Conservation (phyloP, 108 stramenopile genomes). For the Nitzschia sp. region DNA sequence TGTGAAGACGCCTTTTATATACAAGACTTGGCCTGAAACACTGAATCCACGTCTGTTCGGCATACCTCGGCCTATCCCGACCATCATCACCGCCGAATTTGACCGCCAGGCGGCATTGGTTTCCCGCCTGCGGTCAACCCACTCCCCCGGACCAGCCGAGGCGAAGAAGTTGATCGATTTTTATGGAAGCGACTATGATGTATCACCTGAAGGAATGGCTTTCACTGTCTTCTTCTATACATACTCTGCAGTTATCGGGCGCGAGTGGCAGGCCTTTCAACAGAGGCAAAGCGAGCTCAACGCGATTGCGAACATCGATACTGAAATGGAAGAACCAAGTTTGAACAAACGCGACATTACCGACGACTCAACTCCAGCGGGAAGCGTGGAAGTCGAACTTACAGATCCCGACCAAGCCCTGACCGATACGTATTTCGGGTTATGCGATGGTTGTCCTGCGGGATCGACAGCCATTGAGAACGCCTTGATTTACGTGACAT, state of each 20-base stretch:
- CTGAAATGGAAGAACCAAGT: neutral
- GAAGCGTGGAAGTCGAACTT: neutral
- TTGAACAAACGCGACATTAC: neutral
- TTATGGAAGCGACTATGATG: constrained; percentile 54
- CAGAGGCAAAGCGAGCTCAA: constrained; percentile 31
- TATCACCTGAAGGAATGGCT: constrained; percentile 63
- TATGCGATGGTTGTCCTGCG: constrained; percentile 20
- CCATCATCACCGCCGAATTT: constrained; percentile 84
- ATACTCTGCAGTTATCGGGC: constrained; percentile 74
- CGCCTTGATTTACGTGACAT: constrained; percentile 18
- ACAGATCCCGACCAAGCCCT: constrained; percentile 2
- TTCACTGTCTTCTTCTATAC: constrained; percentile 83
- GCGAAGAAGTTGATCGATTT: constrained; percentile 16
- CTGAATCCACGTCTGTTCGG: constrained; percentile 64
- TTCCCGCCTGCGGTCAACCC: constrained; percentile 48
- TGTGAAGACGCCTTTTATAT: constrained; percentile 47
- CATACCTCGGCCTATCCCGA: constrained; percentile 75
- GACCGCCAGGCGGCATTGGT: constrained; percentile 76
- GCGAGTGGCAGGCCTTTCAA: constrained; percentile 55
- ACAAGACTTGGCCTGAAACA: constrained; percentile 76
- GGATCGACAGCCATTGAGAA: constrained; percentile 5
- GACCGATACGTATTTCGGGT: constrained; percentile 7
- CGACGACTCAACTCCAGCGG: neutral
- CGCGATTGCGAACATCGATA: neutral
- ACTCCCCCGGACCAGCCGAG: constrained; percentile 21